Evolutionary conservation across 2,329 filamentous ascomycete genomes (phyloP).

Genomic region (Colletotrichum liriopes): DNA sequence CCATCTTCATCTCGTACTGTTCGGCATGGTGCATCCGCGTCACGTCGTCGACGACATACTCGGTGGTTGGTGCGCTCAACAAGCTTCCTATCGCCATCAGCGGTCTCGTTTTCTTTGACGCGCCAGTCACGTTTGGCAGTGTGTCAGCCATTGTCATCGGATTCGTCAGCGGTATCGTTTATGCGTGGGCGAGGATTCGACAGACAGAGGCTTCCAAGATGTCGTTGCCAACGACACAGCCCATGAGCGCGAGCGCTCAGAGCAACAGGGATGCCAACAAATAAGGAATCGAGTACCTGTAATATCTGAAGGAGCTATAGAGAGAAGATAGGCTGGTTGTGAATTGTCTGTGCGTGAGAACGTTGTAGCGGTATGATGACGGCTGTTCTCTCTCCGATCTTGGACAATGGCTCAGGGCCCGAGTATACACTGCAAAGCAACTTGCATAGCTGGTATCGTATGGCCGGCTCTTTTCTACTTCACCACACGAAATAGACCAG

Average conservation of each 20-base stretch:
- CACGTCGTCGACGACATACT: conserved; percentile 97
- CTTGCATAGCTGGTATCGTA: neutral
- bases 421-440: neutral
- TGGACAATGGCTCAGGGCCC: neutral
- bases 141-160: conserved; percentile 93
- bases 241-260: conserved; percentile 91
- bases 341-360: neutral
- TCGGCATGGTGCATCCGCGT: conserved; percentile 99
- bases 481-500: conserved; percentile 1
- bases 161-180: conserved; percentile 93
- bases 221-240: conserved; percentile 77
- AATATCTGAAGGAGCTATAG: neutral
- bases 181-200: conserved; percentile 87
- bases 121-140: conserved; percentile 91
- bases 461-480: neutral
- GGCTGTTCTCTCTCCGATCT: neutral
- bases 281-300: neutral
- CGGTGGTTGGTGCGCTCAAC: conserved; percentile 98
- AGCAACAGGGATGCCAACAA: conserved; percentile 89
- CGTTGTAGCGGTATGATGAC: neutral
- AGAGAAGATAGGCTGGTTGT: neutral
- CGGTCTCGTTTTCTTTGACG: conserved; percentile 95
- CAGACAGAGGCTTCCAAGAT: conserved; percentile 79
- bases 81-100: conserved; percentile 96
- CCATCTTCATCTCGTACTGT: conserved; percentile 99